Conservation (phyloP, 1,139 yeast species). For the Scheffersomyces insectosa region DNA sequence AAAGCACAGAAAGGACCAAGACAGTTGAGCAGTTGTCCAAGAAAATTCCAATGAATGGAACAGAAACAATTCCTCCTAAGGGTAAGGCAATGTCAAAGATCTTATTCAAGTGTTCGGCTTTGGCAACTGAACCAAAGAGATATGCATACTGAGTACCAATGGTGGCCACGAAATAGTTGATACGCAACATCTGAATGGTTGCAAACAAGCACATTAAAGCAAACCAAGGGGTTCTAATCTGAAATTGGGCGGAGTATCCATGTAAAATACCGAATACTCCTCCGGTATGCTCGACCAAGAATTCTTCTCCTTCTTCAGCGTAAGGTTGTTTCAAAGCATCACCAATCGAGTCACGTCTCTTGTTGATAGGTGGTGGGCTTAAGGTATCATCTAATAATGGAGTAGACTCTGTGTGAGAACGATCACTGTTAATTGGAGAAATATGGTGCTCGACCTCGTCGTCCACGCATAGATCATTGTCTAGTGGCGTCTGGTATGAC, state of each 20-base stretch:
- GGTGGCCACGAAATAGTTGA: slow-evolving; percentile 50
- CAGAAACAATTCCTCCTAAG: slow-evolving; percentile 43
- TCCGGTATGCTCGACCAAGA: slow-evolving; percentile 34
- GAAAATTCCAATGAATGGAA: slow-evolving; percentile 44
- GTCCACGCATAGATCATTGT: slow-evolving; percentile 27
- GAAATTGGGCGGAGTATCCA: slow-evolving; percentile 43
- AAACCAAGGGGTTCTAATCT: slow-evolving; percentile 46
- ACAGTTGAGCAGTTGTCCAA: slow-evolving; percentile 41
- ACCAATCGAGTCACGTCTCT: slow-evolving; percentile 45
- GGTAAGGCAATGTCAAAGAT: slow-evolving; percentile 49
- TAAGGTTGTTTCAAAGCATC: slow-evolving; percentile 49
- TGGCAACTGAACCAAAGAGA: slow-evolving; percentile 28
- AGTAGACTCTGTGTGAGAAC: slow-evolving; percentile 18
- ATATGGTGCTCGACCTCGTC: slow-evolving; percentile 13
- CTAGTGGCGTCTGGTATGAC: slow-evolving; percentile 40
- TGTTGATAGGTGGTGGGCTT: slow-evolving; percentile 6
- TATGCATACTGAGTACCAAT: slow-evolving; percentile 46
- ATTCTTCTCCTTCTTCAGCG: slow-evolving; percentile 41
- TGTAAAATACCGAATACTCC: slow-evolving; percentile 47
- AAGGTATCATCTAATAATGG: slow-evolving; percentile 16
- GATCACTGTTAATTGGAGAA: neutral
- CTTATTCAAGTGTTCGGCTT: slow-evolving; percentile 33
- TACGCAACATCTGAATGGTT: slow-evolving; percentile 44
- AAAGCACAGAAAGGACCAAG: slow-evolving; percentile 29
- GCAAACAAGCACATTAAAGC: slow-evolving; percentile 39